A percentile compares a stretch with the other conserved stretches of the same genome.
phyloP scores from a whole-genome alignment of 805 yeast species.

The Blastobotrys attinorum region DNA sequence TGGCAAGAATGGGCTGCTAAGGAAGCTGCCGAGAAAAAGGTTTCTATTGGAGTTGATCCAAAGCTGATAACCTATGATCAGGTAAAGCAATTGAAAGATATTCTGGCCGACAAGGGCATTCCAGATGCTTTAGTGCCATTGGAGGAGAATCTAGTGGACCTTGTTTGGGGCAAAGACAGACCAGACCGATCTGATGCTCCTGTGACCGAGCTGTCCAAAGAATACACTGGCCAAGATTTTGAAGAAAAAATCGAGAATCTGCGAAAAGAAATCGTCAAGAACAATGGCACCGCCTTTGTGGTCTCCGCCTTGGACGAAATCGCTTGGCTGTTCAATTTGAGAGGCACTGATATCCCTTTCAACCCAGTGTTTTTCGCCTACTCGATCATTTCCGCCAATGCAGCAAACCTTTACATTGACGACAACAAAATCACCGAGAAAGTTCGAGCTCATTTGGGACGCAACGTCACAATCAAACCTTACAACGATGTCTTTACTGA shows the following conservation, averaged over 20 bases:
- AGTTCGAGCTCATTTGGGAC: slow-evolving; percentile 34
- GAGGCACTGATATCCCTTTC: slow-evolving; percentile 76
- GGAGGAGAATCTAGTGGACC: slow-evolving; percentile 61
- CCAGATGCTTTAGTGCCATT: slow-evolving; percentile 33
- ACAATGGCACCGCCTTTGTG: slow-evolving; percentile 40
- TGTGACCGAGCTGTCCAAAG: slow-evolving; percentile 42
- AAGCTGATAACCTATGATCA: slow-evolving; percentile 48
- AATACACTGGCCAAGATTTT: slow-evolving; percentile 60
- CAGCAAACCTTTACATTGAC: slow-evolving; percentile 44
- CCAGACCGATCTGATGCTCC: slow-evolving; percentile 51
- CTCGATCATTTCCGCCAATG: slow-evolving; percentile 35
- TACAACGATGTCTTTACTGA: slow-evolving; percentile 57
- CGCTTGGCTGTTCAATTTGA: slow-evolving; percentile 82
- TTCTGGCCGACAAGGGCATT: slow-evolving; percentile 22
- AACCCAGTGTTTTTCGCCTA: slow-evolving; percentile 83
- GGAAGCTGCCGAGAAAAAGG: slow-evolving; percentile 40
- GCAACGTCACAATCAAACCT: slow-evolving; percentile 40
- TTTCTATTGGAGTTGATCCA: slow-evolving; percentile 78
- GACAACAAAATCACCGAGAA: slow-evolving; percentile 35
- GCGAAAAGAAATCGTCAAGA: slow-evolving; percentile 24
- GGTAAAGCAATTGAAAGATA: slow-evolving; percentile 22
- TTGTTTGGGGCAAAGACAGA: slow-evolving; percentile 62
- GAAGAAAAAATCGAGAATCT: slow-evolving; percentile 46
- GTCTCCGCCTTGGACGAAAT: slow-evolving; percentile 78
- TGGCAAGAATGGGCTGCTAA: slow-evolving; percentile 78